Evolutionary conservation across 192 early-diverging fungal genomes (phyloP), one percentile per base, ranked within the genome.

Genomic region (Gonapodya prolifera): DNA sequence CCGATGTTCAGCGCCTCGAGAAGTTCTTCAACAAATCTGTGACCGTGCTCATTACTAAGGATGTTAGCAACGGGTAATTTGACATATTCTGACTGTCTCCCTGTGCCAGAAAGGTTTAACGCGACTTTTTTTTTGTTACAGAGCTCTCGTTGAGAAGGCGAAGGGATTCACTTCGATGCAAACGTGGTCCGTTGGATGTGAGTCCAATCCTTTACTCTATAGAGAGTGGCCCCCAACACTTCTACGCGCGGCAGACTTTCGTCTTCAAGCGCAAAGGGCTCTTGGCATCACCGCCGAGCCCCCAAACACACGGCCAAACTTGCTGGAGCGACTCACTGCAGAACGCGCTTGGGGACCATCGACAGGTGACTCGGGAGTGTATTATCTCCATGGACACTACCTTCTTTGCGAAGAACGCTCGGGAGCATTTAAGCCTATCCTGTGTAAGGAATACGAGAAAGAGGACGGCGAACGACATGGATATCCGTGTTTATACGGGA

Each of bases 381-480:
- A 61, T 23, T 61, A 61, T 23, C 45, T 61, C 71, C 2, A 8
- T 16, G 71, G 71, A 2, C 71, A 32, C 8, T 32, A 73, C 71
- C 29, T 73, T 2, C 31, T 73, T 8, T 73, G 71, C 71, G 71
- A 73, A 32, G 71, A 73, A 18, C 71, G 32, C 8, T 30, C 28
- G 2, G 32, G 28, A 16, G 28, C 18, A 32, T 73, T 16, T 32
- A 73, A 73, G 71, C 71, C 71, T 8, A 73, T 73, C 31, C 71
- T 73, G 28, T 18, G 18, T 8, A 73, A 73, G 71, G 71, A 73
- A 32, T 73, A 73, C 71, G 71, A 32, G 8, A 73, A 73, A 32
- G 71, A 32, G 28, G 71, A 30, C 18, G 71, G 32, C 18, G 71
- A 73, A 8, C 8, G 45, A 23, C 45, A 61, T 61, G 45, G 45